Evolutionary conservation across 1,284 basidiomycete species (phyloP).

Genomic region (Mycena sp.): DNA sequence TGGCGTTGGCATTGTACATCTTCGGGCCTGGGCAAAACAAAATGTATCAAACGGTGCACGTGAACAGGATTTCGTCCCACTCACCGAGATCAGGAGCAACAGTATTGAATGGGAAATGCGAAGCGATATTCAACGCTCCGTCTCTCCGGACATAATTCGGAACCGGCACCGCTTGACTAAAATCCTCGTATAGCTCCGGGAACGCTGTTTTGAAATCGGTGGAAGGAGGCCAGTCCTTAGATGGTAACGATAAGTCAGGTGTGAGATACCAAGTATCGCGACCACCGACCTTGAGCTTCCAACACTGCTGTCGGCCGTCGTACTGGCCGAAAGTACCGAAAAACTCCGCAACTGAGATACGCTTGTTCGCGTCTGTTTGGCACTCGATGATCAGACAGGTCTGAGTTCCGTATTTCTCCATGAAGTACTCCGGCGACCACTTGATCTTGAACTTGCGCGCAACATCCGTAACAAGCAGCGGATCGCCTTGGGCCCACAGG

Average conservation of each 20-base stretch:
- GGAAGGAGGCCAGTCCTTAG: slow-evolving; percentile 91
- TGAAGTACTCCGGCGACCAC: slow-evolving; percentile 89
- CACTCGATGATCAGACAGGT: slow-evolving; percentile 84
- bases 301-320: slow-evolving; percentile 58
- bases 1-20: slow-evolving; percentile 84
- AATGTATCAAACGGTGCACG: neutral
- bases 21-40: slow-evolving; percentile 66
- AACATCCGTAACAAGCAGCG: slow-evolving; percentile 79
- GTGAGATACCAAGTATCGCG: slow-evolving; percentile 2
- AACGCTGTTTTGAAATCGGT: slow-evolving; percentile 86
- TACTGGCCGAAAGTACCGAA: slow-evolving; percentile 84
- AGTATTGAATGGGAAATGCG: slow-evolving; percentile 87
- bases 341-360: slow-evolving; percentile 79
- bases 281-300: slow-evolving; percentile 84
- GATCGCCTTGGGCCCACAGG: slow-evolving; percentile 79
- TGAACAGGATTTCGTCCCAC: slow-evolving; percentile 39
- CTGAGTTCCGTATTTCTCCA: slow-evolving; percentile 72
- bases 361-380: slow-evolving; percentile 71
- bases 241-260: neutral
- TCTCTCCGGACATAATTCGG: slow-evolving; percentile 91
- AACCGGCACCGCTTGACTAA: slow-evolving; percentile 83
- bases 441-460: slow-evolving; percentile 66
- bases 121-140: slow-evolving; percentile 87
- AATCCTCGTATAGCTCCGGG: slow-evolving; percentile 90
- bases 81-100: slow-evolving; percentile 81